These are phyloP conservation scores for Starmerella vaccinii DNA, from an alignment of 805 yeast genomes.

Conservation along the genomic window DNA sequence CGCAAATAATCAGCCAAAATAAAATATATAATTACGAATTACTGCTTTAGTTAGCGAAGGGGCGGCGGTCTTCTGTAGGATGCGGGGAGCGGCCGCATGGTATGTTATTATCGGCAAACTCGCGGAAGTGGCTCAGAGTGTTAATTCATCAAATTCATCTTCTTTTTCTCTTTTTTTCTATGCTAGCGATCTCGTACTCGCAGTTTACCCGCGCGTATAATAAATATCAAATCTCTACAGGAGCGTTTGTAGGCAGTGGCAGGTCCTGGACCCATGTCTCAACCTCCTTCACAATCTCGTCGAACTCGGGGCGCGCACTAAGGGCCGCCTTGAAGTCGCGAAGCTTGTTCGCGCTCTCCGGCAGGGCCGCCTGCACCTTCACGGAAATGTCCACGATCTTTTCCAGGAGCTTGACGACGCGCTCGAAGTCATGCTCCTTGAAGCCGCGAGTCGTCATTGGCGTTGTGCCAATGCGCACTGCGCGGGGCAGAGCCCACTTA, in stretches of 20 bases:
- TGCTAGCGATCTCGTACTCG: too few species aligned
- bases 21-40: too few species aligned
- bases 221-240: conserved; percentile 1
- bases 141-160: too few species aligned
- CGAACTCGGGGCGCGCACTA: conserved; percentile 31
- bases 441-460: conserved; percentile 98
- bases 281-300: conserved; percentile 23
- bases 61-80: too few species aligned
- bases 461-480: conserved; percentile 94
- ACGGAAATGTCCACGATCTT: conserved; percentile 65
- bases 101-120: too few species aligned
- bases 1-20: too few species aligned
- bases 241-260: conserved; percentile 1
- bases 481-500: conserved; percentile 91
- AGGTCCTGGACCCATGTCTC: conserved; percentile 21
- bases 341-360: conserved; percentile 84
- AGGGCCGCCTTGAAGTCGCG: conserved; percentile 87
- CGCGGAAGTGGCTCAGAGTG: too few species aligned
- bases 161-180: background rate
- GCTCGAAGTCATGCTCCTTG: conserved; percentile 72
- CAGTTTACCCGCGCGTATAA: background rate
- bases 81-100: too few species aligned
- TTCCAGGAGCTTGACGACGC: conserved; percentile 69
- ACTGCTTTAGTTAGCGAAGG: too few species aligned
- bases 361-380: conserved; percentile 64